Conservation (phyloP, 2,329 filamentous ascomycete genomes). For the Huntiella decipiens region DNA sequence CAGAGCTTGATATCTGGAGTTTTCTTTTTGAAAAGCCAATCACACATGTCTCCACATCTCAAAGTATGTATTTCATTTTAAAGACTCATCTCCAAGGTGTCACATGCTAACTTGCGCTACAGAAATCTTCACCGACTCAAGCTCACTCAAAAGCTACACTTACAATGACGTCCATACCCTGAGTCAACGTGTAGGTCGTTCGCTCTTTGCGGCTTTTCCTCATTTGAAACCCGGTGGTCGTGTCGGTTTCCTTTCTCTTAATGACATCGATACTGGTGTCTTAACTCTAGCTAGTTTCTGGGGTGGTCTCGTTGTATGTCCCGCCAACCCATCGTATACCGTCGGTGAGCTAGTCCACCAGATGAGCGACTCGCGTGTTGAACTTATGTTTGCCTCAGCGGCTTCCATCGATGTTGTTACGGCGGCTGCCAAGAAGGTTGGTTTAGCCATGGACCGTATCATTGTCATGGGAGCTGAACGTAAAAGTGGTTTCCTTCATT, state of each 20-base stretch:
- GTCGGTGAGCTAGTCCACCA: conserved; percentile 69
- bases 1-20: conserved; percentile 58
- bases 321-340: conserved; percentile 77
- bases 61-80: conserved; percentile 32
- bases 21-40: conserved; percentile 56
- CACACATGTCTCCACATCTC: conserved; percentile 47
- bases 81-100: background rate
- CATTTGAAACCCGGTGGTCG: conserved; percentile 67
- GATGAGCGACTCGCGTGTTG: conserved; percentile 58
- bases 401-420: conserved; percentile 43
- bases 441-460: conserved; percentile 52
- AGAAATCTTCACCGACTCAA: conserved; percentile 65
- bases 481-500: conserved; percentile 51
- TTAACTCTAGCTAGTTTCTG: conserved; percentile 64
- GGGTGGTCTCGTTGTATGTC: conserved; percentile 67
- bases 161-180: conserved; percentile 45
- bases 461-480: conserved; percentile 54
- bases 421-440: conserved; percentile 49
- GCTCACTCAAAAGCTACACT: conserved; percentile 50
- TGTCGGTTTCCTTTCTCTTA: conserved; percentile 65
- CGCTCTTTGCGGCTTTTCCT: conserved; percentile 51
- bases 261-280: conserved; percentile 64
- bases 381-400: conserved; percentile 55
- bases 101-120: conserved; percentile 10
- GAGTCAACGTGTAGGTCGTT: conserved; percentile 61